Evolutionary conservation across 2,329 filamentous ascomycete species (phyloP), one percentile per base, ranked within the genome.

Genomic region (Aureobasidium melanogenum): DNA sequence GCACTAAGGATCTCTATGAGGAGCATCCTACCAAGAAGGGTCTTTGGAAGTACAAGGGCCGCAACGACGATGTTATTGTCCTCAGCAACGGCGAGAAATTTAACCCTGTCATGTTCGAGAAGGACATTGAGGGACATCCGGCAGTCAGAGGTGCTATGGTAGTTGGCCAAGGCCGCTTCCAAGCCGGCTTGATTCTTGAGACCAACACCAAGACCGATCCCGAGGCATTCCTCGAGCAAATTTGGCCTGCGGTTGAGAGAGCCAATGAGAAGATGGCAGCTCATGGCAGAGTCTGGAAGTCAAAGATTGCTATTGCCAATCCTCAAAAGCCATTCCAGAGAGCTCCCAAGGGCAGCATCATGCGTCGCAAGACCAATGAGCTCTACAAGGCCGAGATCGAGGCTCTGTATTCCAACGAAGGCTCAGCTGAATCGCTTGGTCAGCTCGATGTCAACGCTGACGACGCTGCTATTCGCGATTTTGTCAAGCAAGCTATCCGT

Each of bases 321-420:
- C 70, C 69, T 14, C 69, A 71, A 3, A 77, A 79, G 66, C 76
- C 77, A 0, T 79, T 82, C 52, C 65, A 73, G 3, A 72, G 69
- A 17, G 78, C 79, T 0, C 73, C 76, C 15, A 81, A 82, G 66
- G 75, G 77, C 0, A 78, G 73, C 0, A 71, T 79, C 4, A 76
- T 77, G 66, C 73, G 78, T 3, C 69, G 69, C 0, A 70, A 72
- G 0, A 78, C 79, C 1, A 60, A 75, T 8, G 63, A 67, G 2
- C 67, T 76, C 1, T 82, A 80, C 52, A 67, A 67, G 2, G 65
- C 73, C 1, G 79, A 81, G 61, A 81, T 82, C 43, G 75, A 81
- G 5, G 69, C 71, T 0, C 69, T 82, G 5, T 82, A 82, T 64
- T 65, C 55, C 4, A 66, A 68, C 26, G 66, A 66, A 24, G 56